These are phyloP conservation scores for Spathaspora sp. DNA, from an alignment of 1,139 yeast genomes.

Conservation along the genomic window DNA sequence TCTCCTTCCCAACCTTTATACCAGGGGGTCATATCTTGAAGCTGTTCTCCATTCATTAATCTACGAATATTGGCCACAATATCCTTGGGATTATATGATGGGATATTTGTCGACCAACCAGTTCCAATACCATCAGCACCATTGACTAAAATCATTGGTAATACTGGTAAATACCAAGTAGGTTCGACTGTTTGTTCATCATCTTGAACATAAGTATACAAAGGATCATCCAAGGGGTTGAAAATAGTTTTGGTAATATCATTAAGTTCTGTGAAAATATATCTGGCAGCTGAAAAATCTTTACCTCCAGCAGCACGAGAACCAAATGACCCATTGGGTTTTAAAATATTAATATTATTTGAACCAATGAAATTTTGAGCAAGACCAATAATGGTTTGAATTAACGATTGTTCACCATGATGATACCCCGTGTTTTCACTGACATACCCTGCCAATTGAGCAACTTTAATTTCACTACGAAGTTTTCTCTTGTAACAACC, in stretches of 20 bases:
- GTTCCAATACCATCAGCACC: constrained; percentile 99
- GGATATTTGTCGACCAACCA: constrained; percentile 97
- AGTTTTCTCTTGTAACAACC: constrained; percentile 87
- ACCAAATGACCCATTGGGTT: constrained; percentile 97
- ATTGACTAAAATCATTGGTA: constrained; percentile 91
- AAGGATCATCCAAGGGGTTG: constrained; percentile 76
- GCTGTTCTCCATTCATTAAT: constrained; percentile 71
- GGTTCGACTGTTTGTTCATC: constrained; percentile 96
- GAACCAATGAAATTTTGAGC: constrained; percentile 96
- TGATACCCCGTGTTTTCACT: constrained; percentile 92
- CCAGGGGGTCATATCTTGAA: constrained; percentile 87
- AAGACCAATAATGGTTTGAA: constrained; percentile 86
- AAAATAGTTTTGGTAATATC: constrained; percentile 75
- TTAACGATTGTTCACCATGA: constrained; percentile 89
- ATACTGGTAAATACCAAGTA: constrained; percentile 88
- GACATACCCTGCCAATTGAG: constrained; percentile 87
- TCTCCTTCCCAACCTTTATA: constrained; percentile 93
- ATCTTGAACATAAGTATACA: constrained; percentile 80
- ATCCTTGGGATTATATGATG: constrained; percentile 85
- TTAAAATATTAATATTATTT: constrained; percentile 78
- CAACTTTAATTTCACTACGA: constrained; percentile 79
- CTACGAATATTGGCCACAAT: constrained; percentile 70
- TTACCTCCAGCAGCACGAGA: constrained; percentile 97
- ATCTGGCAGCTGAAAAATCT: constrained; percentile 98
- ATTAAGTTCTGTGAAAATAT: constrained; percentile 84